Percentiles rank a stretch among this genome's conserved stretches.
Evolutionary conservation across 2,329 filamentous ascomycete genomes (phyloP).

Genomic region (Fusarium sulawesiense): DNA sequence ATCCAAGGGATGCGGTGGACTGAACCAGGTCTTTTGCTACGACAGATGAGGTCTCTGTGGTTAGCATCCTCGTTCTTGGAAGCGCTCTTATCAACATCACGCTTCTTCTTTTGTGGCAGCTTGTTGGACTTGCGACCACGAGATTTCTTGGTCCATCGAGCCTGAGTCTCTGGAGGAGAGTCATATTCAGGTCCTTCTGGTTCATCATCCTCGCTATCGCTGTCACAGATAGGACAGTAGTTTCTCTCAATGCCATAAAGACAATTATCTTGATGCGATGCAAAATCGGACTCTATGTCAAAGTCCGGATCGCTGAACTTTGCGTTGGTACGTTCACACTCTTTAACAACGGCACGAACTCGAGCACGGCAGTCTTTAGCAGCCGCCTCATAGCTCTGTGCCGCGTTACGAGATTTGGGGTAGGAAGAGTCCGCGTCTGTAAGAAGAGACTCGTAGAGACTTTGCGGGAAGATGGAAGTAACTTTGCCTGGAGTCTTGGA

Average conservation of each 20-base stretch:
- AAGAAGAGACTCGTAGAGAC: constrained; percentile 52
- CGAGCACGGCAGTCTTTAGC: constrained; percentile 54
- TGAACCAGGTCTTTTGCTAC: constrained; percentile 48
- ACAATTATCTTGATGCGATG: constrained; percentile 53
- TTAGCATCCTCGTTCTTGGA: constrained; percentile 23
- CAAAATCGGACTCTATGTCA: constrained; percentile 55
- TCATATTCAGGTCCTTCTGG: background rate
- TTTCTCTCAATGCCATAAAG: constrained; percentile 49
- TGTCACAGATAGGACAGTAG: constrained; percentile 20
- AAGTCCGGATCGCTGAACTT: constrained; percentile 60
- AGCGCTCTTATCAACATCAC: constrained; percentile 24
- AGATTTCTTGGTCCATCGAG: constrained; percentile 26
- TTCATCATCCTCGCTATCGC: constrained; percentile 24
- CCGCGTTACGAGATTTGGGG: constrained; percentile 52
- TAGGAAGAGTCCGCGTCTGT: constrained; percentile 36
- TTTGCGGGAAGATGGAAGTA: constrained; percentile 58
- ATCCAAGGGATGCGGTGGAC: constrained; percentile 59
- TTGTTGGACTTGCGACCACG: constrained; percentile 28
- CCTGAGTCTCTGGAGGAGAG: background rate
- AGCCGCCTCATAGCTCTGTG: constrained; percentile 56
- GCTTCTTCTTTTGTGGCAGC: constrained; percentile 25
- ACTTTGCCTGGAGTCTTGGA: constrained; percentile 56
- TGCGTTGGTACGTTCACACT: constrained; percentile 58
- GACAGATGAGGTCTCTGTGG: constrained; percentile 1
- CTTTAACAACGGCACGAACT: constrained; percentile 54